Base-by-base conservation (phyloP, 1,139 yeast species). In the Hemisphaericaspora xylofermentans region DNA sequence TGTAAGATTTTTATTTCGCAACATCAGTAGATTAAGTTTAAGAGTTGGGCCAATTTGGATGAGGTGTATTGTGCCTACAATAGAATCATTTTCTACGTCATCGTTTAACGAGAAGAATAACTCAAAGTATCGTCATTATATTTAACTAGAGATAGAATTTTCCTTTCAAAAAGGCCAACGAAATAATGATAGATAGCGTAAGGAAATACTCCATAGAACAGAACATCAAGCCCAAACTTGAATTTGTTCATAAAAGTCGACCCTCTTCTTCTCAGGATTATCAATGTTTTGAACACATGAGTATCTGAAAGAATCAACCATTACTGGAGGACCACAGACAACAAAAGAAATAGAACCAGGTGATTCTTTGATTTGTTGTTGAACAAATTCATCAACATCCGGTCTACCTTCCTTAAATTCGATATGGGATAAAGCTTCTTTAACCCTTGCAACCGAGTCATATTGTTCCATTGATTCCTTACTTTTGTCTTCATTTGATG, bases 271-370 rank as follows among this genome's bases (percentile, higher is more conserved):
- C 2, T 55, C 50, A 2, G 57, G 43, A 19, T 55, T 49, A 33
- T 60, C 60, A 12, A 64, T 42, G 34, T 58, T 47, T 8, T 54
- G 43, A n/a, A 65, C 66, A 10, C 68, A 66, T 13, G 55, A 41
- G 31, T 61, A 52, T 41, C 83, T 61, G 32, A 76, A 46, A 24
- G 66, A 68, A 50, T 78, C 83, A 41, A 76, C 78, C 74, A 77
- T 67, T 6, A 53, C 41, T 14, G 78, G 75, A 39, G 77, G 79
- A 2, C 82, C 82, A 61, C 84, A 78, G 5, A 74, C 58, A 3
- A 72, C 60, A 39, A 76, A 66, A 0, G 74, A 74, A 28, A 66
- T 55, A 1, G 72, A 61, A 5, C 67, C 68, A 2, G 44, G 38
- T 7, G 65, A 55, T 35, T 60, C 64, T 6, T 49, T 49, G 10